Evolutionary conservation across 331 rosid species (phyloP), one percentile per base, ranked within the genome.

Genomic region (Telfairia occidentalis): DNA sequence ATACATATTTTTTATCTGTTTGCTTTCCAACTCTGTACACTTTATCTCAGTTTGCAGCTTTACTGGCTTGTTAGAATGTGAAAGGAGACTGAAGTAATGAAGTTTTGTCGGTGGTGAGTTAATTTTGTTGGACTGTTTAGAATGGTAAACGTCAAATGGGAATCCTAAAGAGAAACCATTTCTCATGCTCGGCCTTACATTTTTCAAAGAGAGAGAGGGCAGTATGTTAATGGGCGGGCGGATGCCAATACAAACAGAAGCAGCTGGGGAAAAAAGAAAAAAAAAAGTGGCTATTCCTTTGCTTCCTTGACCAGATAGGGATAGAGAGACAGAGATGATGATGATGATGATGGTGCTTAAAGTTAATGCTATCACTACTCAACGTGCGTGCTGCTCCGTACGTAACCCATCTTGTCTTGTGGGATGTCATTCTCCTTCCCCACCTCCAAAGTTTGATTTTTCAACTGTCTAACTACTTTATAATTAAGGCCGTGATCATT

Each of bases 371-470:
- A 65, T 69, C 55, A 69, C 74, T 69, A 69, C 74, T 69, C 3
- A 69, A 69, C 74, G 74, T 69, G 74, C 74, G 35, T 69, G 74
- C 74, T 24, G 13, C 50, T 37, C 50, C 72, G 54, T 67, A 67
- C 58, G 16, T 16, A 45, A 46, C 55, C 75, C 75, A 46, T 70
- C 46, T 46, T 45, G 75, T 43, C 57, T 70, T 26, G 58, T 70
- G 75, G 29, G 18, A 65, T 37, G 72, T 65, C 72, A 37, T 9
- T 65, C 50, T 65, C 72, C 7, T 3, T 37, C 1, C 71, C 71
- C 71, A 64, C 49, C 49, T 13, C n/a, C n/a, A n/a, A 18, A n/a
- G 0, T 0, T 49, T 21, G 7, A n/a, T 53, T 50, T 1, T 0
- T 10, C 23, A 21, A 7, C 10, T 5, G 1, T 40, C 46, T 3